Percentiles rank a stretch among this genome's conserved stretches.
phyloP scores from a whole-genome alignment of 1,284 basidiomycete genomes.

The Austropuccinia psidii region DNA sequence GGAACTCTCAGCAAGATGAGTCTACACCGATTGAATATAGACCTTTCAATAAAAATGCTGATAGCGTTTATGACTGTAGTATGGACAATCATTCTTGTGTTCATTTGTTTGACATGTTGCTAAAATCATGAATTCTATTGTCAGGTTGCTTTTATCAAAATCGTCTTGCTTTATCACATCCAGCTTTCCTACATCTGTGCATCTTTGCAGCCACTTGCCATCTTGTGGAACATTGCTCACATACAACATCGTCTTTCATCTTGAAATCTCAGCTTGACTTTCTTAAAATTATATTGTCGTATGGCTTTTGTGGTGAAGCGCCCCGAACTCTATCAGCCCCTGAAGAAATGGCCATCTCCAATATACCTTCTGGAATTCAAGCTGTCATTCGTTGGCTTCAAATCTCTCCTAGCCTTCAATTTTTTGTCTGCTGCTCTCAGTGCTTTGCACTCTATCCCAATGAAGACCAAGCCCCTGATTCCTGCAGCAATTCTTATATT shows the following conservation, averaged over 20 bases:
- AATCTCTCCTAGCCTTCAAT: neutral
- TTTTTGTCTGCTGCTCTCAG: neutral
- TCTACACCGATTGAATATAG: neutral
- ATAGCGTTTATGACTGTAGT: neutral
- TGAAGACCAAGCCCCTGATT: neutral
- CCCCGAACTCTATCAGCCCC: neutral
- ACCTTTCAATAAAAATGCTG: neutral
- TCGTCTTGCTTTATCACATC: neutral
- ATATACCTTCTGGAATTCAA: neutral
- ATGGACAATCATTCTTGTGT: neutral
- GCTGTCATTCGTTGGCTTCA: conserved; percentile 11
- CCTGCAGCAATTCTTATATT: neutral
- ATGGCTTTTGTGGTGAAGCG: neutral
- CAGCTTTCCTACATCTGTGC: neutral
- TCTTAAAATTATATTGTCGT: neutral
- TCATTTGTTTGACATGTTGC: neutral
- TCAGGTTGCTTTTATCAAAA: neutral
- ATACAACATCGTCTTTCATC: neutral
- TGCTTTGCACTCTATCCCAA: conserved; percentile 10
- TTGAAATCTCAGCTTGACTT: conserved; percentile 9
- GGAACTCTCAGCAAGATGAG: neutral
- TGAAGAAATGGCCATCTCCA: neutral
- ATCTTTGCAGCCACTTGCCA: neutral
- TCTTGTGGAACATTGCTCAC: conserved; percentile 2
- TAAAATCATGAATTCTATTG: neutral